Percentiles rank a stretch among this genome's conserved stretches.
These are phyloP conservation scores for Aquilaria sinensis DNA, from an alignment of 345 rosid species.

Conservation along the genomic window DNA sequence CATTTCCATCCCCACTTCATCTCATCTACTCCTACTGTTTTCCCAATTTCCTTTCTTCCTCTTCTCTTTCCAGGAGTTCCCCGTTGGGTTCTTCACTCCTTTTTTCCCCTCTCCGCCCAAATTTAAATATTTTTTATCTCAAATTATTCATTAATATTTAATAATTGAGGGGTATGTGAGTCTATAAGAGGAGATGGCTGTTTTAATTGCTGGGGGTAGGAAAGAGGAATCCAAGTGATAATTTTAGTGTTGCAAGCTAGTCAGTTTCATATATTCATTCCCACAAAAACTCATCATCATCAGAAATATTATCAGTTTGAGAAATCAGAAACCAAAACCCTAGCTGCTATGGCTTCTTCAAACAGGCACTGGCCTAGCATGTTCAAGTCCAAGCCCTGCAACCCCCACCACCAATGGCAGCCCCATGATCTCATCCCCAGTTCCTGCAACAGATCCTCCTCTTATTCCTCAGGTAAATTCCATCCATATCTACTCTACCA, in stretches of 20 bases:
- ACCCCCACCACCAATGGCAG: conserved; percentile 79
- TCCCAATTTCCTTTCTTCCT: conserved; percentile 39
- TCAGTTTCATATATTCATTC: no score
- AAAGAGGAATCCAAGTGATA: conserved; percentile 5
- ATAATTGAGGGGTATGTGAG: conserved; percentile 38
- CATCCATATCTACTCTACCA: no score
- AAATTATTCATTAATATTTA: background rate
- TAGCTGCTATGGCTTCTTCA: conserved; percentile 72
- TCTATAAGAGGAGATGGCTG: conserved; percentile 46
- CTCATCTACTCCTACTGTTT: background rate
- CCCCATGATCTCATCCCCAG: conserved; percentile 54
- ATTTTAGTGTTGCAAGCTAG: background rate
- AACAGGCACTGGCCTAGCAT: conserved; percentile 99
- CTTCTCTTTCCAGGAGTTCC: conserved; percentile 42
- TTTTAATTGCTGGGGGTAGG: background rate
- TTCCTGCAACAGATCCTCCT: conserved; percentile 49
- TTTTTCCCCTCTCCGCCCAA: conserved; percentile 8
- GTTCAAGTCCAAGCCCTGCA: conserved; percentile 98
- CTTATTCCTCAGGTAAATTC: conserved; percentile 54
- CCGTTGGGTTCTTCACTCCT: conserved; percentile 35
- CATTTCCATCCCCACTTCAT: conserved; percentile 4
- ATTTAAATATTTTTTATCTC: conserved; percentile 2
- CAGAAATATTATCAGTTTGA: conserved; percentile 14
- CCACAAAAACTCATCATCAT: conserved; percentile 6
- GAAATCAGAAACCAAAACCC: no score